Evolutionary conservation across 78 protist species (phyloP), one percentile per base, ranked within the genome.

Genomic region (Chrysochromulina parva): DNA sequence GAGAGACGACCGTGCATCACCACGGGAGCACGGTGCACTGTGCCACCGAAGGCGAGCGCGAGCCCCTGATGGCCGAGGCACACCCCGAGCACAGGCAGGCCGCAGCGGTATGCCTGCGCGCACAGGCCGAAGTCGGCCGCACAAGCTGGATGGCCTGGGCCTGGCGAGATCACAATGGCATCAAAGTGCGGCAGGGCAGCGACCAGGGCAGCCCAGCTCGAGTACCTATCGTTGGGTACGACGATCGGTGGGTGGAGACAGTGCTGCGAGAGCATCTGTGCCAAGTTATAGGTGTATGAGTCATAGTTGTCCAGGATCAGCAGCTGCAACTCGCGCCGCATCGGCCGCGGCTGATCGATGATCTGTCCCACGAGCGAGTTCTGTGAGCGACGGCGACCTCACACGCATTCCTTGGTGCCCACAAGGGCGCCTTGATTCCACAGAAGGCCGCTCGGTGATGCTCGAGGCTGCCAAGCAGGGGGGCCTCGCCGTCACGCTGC

Each of bases 31-130:
- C 26, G 58, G n/a, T 0, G 16, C 22, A 88, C 90, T 26, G 26
- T 6, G n/a, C 52, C 90, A 24, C 90, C 90, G 24, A 65, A 7
- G 28, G 53, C 20, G 14, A 16, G 17, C 26, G 76, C 90, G 54
- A 88, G 10, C 22, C 90, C 92, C 78, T 95, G 97, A 91, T 87
- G 94, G 5, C 97, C 97, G 59, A 96, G 92, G 81, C 97, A 96
- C 26, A 96, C 94, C 69, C 97, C 97, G 26, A 96, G 90, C 54
- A 96, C 28, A 9, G 97, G 95, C 6, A 80, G n/a, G 19, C 11
- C 54, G n/a, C 73, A 24, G 38, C 1, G 5, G 50, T 74, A 3
- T 16, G 89, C 55, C 7, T 58, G 24, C 10, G 53, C 2, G 76
- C 94, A 86, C 22, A 93, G 60, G 55, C 97, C 95, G 38, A 95